Conservation (phyloP, 2,329 filamentous ascomycete genomes). For the Hansfordia pulvinata region DNA sequence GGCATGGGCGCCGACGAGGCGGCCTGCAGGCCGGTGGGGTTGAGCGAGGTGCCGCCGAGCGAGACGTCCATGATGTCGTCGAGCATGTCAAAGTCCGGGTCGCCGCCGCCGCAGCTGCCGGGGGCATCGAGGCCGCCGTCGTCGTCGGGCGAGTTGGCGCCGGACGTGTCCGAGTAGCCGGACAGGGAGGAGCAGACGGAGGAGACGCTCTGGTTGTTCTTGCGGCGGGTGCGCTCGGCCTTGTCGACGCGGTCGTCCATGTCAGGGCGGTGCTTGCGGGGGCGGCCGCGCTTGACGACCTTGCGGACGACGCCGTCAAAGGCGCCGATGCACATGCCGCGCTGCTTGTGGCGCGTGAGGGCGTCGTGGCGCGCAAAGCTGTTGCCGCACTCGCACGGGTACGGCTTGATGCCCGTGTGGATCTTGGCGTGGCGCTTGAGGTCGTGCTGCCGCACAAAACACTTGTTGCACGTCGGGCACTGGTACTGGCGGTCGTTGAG, state of each 20-base stretch:
- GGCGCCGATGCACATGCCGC: slow-evolving; percentile 91
- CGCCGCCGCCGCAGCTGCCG: too few species aligned
- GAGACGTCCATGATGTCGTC: slow-evolving; percentile 35
- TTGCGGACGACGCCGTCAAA: slow-evolving; percentile 64
- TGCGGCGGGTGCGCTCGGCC: slow-evolving; percentile 37
- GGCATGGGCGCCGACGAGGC: slow-evolving; percentile 25
- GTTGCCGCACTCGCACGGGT: slow-evolving; percentile 87
- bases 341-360: slow-evolving; percentile 82
- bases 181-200: slow-evolving; percentile 37
- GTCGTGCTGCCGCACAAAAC: slow-evolving; percentile 94
- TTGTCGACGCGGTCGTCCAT: slow-evolving; percentile 43
- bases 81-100: slow-evolving; percentile 26
- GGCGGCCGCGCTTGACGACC: slow-evolving; percentile 47
- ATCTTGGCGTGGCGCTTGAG: slow-evolving; percentile 96
- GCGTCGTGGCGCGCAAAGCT: slow-evolving; percentile 93
- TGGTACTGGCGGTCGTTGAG: slow-evolving; percentile 91
- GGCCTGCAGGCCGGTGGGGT: slow-evolving; percentile 21
- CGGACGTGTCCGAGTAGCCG: slow-evolving; percentile 42
- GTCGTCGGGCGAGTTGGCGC: slow-evolving; percentile 33
- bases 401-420: slow-evolving; percentile 89
- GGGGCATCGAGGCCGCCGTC: slow-evolving; percentile 9
- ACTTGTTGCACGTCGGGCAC: slow-evolving; percentile 86
- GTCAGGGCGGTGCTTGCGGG: slow-evolving; percentile 47
- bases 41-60: slow-evolving; percentile 21
- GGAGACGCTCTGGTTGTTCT: slow-evolving; percentile 43